Base-by-base conservation (phyloP, 169 alveolate species). In the Cryptosporidium sp. region DNA sequence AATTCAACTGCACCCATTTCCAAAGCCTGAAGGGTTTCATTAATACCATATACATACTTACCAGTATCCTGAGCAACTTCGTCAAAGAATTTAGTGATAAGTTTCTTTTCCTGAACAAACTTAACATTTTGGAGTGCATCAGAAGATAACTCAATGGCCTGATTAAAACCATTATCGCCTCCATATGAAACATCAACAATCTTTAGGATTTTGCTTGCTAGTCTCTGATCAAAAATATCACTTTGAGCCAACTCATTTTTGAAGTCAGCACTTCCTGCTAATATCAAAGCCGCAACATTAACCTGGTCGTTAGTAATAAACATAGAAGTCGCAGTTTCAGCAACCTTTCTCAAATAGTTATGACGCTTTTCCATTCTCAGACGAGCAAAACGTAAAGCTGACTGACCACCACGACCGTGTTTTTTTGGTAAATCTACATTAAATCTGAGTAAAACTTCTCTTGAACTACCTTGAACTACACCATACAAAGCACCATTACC, bases 301-400 rank as follows among this genome's bases (percentile, higher is more conserved):
- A 92, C 92, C 89, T 93, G 93, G 91, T 98, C 99, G 84, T 97
- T 96, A 26, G 99, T 94, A 92, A 98, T 98, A 94, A 98, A 98
- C 94, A 97, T 95, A 31, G 94, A 93, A n/a, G 97, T 96, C 9
- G 99, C 99, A 43, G 95, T 94, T 93, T 98, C 99, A 26, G 99
- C 99, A 10, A 98, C 99, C 87, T 97, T 98, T 68, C 99, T 93
- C 33, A 98, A 93, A 92, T 98, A 98, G 87, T 98, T 98, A 86
- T 98, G 99, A 67, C 99, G 94, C 92, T 97, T 97, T 93, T 98
- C 99, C 95, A 97, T 95, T 91, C 99, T 96, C 41, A 98, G 94
- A 37, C 99, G 97, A n/a, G 99, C 99, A 93, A 98, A 98, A 91
- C 99, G 96, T 92, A 98, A 94, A n/a, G 99, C 99, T 37, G 99